Evolutionary conservation across 2,329 filamentous ascomycete genomes (phyloP).

Genomic region (Clonostachys sp.): DNA sequence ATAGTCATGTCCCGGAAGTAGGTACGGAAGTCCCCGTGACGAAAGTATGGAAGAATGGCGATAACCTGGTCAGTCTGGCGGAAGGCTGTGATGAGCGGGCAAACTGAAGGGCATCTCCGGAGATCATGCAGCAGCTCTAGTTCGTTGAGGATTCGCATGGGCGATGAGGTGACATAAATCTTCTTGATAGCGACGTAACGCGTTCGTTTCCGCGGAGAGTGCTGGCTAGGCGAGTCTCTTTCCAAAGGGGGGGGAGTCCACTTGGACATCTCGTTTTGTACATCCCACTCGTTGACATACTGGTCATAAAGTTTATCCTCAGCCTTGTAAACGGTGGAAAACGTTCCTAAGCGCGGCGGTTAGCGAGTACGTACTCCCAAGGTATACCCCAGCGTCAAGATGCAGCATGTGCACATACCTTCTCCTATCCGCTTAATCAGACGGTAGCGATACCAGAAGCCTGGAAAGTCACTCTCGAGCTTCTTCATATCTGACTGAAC

Average conservation of each 20-base stretch:
- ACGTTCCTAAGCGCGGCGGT: constrained; percentile 66
- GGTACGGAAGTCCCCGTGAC: constrained; percentile 88
- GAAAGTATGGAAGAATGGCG: constrained; percentile 91
- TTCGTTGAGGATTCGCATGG: constrained; percentile 90
- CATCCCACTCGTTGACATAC: constrained; percentile 85
- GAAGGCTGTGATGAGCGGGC: constrained; percentile 96
- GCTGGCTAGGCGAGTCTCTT: constrained; percentile 20
- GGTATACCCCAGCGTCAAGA: background rate
- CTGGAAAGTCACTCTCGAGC: constrained; percentile 76
- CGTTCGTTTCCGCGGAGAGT: constrained; percentile 28
- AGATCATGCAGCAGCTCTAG: constrained; percentile 89
- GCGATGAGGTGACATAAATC: constrained; percentile 97
- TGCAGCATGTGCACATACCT: constrained; percentile 43
- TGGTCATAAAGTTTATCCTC: constrained; percentile 84
- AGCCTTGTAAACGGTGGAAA: constrained; percentile 98
- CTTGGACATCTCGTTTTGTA: constrained; percentile 60
- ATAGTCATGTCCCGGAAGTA: constrained; percentile 92
- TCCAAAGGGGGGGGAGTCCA: constrained; percentile 68
- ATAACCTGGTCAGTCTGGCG: constrained; percentile 91
- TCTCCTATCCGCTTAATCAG: constrained; percentile 97
- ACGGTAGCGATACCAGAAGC: constrained; percentile 79
- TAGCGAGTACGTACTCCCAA: background rate
- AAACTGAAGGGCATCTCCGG: constrained; percentile 77
- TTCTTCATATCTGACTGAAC: constrained; percentile 85
- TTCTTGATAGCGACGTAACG: constrained; percentile 97